A percentile compares a stretch with the other conserved stretches of the same genome.
Evolutionary conservation across 2,329 filamentous ascomycete species (phyloP).

Genomic region (Apiospora rasikravindrae): DNA sequence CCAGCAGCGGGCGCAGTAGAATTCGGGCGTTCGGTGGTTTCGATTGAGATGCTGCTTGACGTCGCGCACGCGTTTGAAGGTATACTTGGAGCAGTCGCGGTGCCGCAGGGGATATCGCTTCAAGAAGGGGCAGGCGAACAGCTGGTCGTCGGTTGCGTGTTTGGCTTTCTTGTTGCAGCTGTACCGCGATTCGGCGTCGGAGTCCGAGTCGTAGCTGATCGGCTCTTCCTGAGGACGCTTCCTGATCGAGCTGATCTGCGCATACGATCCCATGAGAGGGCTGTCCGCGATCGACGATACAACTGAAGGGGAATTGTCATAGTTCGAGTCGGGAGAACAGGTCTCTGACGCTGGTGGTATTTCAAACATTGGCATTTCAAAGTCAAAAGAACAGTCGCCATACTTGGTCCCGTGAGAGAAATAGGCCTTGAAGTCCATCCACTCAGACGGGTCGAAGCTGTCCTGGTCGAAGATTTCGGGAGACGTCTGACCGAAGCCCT

Average conservation of each 20-base stretch:
- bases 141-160: background rate
- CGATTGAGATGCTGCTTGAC: constrained; percentile 35
- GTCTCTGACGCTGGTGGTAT: background rate
- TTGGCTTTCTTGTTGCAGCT: background rate
- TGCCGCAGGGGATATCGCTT: constrained; percentile 29
- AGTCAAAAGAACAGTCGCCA: no score
- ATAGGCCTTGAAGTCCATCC: no score
- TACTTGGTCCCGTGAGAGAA: no score
- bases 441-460: no score
- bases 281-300: no score
- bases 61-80: constrained; percentile 33
- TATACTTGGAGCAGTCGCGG: constrained; percentile 29
- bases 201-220: background rate
- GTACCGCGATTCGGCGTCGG: no score
- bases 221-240: background rate
- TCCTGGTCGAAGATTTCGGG: no score
- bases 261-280: no score
- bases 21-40: constrained; percentile 28
- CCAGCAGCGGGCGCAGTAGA: constrained; percentile 32
- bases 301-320: no score
- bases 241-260: background rate
- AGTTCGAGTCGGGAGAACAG: background rate
- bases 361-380: no score
- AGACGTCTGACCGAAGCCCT: no score
- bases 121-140: constrained; percentile 31